Conservation (phyloP, 495 filamentous ascomycete genomes). For the Platismatia glauca region DNA sequence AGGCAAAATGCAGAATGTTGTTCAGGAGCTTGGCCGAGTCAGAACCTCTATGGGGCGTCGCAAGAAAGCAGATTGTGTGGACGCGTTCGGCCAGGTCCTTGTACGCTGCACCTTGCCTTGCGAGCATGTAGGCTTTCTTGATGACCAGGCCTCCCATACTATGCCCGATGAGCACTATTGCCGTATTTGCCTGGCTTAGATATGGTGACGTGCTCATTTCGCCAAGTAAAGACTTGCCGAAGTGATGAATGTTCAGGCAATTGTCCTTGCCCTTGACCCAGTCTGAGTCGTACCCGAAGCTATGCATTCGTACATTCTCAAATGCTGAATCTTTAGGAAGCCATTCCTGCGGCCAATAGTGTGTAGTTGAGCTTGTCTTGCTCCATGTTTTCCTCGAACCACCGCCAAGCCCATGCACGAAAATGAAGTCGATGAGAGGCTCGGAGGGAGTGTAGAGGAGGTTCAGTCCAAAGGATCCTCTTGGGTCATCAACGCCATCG, state of each 20-base stretch:
- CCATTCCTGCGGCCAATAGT: conserved; percentile 36
- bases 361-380: conserved; percentile 19
- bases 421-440: conserved; percentile 28
- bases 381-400: conserved; percentile 31
- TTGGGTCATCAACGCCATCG: conserved; percentile 1
- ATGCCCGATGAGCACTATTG: conserved; percentile 41
- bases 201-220: conserved; percentile 25
- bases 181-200: not conserved
- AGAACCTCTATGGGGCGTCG: conserved; percentile 44
- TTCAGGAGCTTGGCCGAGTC: conserved; percentile 34
- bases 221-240: conserved; percentile 35
- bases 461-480: conserved; percentile 16
- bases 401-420: conserved; percentile 34
- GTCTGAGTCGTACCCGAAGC: conserved; percentile 34
- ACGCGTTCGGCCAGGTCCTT: conserved; percentile 30
- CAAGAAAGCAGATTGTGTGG: conserved; percentile 41
- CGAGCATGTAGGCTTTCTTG: conserved; percentile 34
- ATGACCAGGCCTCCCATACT: conserved; percentile 47
- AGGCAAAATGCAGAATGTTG: conserved; percentile 26
- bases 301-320: conserved; percentile 29
- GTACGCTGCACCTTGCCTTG: conserved; percentile 22
- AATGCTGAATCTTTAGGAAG: conserved; percentile 30
- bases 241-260: conserved; percentile 35
- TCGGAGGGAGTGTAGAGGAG: conserved; percentile 13
- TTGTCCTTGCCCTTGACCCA: conserved; percentile 27